phyloP scores from a whole-genome alignment of 306 rosid species.

The Lathyrus oleraceus region DNA sequence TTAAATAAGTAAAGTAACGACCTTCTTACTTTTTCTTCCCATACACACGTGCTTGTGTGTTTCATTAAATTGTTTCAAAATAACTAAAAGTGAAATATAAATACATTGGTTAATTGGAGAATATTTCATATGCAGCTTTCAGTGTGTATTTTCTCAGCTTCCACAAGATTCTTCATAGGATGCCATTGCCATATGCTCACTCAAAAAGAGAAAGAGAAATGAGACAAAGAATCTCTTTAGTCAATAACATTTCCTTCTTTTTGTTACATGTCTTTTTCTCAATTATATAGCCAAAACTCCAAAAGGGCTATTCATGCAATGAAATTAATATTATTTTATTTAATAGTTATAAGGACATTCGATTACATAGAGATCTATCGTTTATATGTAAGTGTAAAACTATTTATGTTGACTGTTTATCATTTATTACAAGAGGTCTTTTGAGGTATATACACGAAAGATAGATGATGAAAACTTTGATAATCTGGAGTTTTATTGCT shows the following conservation, averaged over 20 bases:
- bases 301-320: neutral
- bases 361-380: no score
- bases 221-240: constrained; percentile 43
- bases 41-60: constrained; percentile 24
- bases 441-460: no score
- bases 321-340: neutral
- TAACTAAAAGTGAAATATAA: no score
- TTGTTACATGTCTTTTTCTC: constrained; percentile 2
- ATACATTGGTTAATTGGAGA: constrained; percentile 3
- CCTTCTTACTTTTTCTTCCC: constrained; percentile 16
- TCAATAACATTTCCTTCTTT: constrained; percentile 37
- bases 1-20: neutral
- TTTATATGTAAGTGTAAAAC: no score
- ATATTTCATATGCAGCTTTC: constrained; percentile 8
- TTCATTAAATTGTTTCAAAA: neutral
- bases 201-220: constrained; percentile 29
- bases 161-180: constrained; percentile 37
- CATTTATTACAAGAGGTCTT: no score
- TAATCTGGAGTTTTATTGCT: no score
- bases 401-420: no score
- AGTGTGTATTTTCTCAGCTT: neutral
- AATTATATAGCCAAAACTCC: neutral
- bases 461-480: no score
- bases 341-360: no score
- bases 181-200: constrained; percentile 33